Percentiles rank a stretch among this genome's conserved stretches.
Evolutionary conservation across 495 filamentous ascomycete genomes (phyloP).

Genomic region (Neurospora tetrasperma): DNA sequence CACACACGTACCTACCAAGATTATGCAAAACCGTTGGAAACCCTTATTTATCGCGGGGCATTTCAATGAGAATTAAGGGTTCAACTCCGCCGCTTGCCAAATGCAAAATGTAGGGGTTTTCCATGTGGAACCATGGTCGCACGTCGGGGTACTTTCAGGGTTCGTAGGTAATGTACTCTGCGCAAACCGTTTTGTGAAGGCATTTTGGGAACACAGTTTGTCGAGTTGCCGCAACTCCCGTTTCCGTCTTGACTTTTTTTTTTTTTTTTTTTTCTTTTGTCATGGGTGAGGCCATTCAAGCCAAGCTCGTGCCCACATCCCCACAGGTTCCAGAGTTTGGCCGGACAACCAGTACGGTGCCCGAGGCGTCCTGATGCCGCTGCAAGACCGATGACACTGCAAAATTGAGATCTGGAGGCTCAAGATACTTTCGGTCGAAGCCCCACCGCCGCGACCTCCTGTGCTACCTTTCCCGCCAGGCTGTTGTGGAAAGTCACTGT

Average conservation of each 20-base stretch:
- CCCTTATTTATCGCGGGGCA: background rate
- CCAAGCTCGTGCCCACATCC: background rate
- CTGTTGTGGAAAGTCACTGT: background rate
- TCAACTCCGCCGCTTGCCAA: background rate
- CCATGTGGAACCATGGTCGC: background rate
- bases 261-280: too few species aligned
- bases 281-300: background rate
- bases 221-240: background rate
- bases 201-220: background rate
- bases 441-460: background rate
- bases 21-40: background rate
- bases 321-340: background rate
- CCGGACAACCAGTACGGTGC: background rate
- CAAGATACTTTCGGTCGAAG: background rate
- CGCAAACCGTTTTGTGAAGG: background rate
- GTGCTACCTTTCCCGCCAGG: background rate
- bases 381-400: constrained; percentile 10
- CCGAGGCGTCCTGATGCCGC: background rate
- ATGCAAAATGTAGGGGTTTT: background rate
- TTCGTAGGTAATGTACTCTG: background rate
- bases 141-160: background rate
- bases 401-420: constrained; percentile 14
- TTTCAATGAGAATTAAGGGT: background rate
- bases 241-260: background rate
- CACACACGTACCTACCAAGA: background rate